Conservation (phyloP, 345 rosid species). For the Salix arbutifolia region DNA sequence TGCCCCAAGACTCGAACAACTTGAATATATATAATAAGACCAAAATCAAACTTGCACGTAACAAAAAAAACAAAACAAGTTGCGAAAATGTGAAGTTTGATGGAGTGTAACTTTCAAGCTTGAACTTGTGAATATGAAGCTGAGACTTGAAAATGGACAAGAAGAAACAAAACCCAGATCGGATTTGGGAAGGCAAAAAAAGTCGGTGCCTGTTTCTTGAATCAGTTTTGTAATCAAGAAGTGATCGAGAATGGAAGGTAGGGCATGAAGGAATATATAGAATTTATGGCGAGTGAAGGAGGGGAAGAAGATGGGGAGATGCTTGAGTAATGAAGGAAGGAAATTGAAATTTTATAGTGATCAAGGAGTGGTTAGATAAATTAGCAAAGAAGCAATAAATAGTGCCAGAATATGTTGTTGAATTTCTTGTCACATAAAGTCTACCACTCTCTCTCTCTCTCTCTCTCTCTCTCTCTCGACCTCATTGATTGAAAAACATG, state of each 20-base stretch:
- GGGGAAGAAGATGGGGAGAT: constrained; percentile 3
- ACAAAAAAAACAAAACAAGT: not conserved
- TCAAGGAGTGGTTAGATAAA: too few relatives aligned
- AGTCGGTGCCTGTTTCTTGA: not conserved
- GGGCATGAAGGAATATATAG: not conserved
- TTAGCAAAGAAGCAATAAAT: too few relatives aligned
- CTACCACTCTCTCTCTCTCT: too few relatives aligned
- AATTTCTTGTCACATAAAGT: too few relatives aligned
- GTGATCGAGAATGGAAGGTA: too few relatives aligned
- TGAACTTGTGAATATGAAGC: not conserved
- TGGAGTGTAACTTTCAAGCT: not conserved
- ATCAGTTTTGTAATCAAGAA: too few relatives aligned
- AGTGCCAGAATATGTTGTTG: too few relatives aligned
- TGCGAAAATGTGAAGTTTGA: not conserved
- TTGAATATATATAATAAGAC: not conserved
- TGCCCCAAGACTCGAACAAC: not conserved
- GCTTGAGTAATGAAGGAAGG: not conserved
- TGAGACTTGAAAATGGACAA: not conserved
- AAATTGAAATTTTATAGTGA: not conserved
- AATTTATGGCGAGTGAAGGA: not conserved
- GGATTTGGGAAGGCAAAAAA: not conserved
- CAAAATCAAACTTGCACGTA: not conserved
- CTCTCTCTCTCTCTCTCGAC: too few relatives aligned
- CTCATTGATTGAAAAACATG: too few relatives aligned
- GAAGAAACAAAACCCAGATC: not conserved